Evolutionary conservation across 83 land plant species (phyloP), one percentile per base, ranked within the genome.

Genomic region (Larix sibirica): DNA sequence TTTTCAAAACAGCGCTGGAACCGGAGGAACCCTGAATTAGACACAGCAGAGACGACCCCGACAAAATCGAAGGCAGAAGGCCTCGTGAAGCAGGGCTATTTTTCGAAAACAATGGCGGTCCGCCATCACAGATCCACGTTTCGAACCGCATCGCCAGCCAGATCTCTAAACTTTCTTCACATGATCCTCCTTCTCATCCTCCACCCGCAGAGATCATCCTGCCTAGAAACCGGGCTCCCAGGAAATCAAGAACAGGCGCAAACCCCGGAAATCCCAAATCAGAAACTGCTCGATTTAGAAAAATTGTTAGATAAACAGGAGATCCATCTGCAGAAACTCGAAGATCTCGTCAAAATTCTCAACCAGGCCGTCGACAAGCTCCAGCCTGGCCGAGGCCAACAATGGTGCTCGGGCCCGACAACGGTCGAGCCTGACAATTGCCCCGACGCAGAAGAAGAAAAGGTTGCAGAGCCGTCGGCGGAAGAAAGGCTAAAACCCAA

Each of bases 261-360:
- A 6, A 69, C 44, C 36, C 74, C 40, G 18, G 42, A 28, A 6
- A 2, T 54, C 8, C 5, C 77, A 38, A 50, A 73, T 42, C 56
- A 73, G 77, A 73, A 20, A 44, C 26, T 42, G n/a, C 3, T 42
- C 2, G 56, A 76, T 16, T n/a, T 77, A 2, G 18, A 79, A 61
- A 23, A 0, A 4, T 18, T 79, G 36, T 6, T 82, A 21, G 20
- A 23, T 3, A 83, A 63, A 42, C 83, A 79, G 56, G 80, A 63
- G 47, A 2, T 18, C 58, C 18, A 24, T 14, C 31, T 83, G n/a
- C 59, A 83, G 17, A 50, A 79, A 26, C 64, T 83, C 44, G 31
- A 83, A 42, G 10, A n/a, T 31, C 70, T 83, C 7, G 58, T 83
- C 47, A 73, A 62, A 62, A 12, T 23, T 16, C 16, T 82, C 7